Base-by-base conservation (phyloP, 192 early-diverging fungal genomes). In the Pilaira anomala region DNA sequence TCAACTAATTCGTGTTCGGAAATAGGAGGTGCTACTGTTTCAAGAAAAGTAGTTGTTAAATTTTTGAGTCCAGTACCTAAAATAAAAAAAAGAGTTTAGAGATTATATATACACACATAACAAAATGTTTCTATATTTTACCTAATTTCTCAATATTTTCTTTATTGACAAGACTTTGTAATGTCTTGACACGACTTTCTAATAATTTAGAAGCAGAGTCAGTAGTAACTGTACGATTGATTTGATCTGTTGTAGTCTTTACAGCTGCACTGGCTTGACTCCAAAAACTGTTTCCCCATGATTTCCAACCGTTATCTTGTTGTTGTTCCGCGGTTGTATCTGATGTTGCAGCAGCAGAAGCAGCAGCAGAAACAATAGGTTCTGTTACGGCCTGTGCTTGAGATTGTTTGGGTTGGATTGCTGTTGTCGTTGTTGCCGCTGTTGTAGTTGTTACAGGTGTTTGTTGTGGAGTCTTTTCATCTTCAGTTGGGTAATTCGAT, bases 81-180 rank as follows among this genome's bases (percentile, higher is more conserved):
- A 39, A 56, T 41, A 21, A 44, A 39, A 39, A 5, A 49, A 33
- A 26, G 11, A 36, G 11, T 25, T 30, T 22, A 8, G 22, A 28
- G 39, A 29, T 21, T 40, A 44, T 24, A 59, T 36, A 18, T 9
- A 26, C 12, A 42, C 41, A 63, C 13, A 58, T 26, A 58, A n/a
- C n/a, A n/a, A n/a, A n/a, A n/a, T n/a, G n/a, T n/a, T 25, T 2
- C 36, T 58, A 21, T 40, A 3, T 39, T 13, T 30, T 74, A 83
- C 81, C 76, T 62, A 85, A 71, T 62, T 85, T 85, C 45, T 76
- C 79, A 73, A 85, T 82, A 60, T 77, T 79, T 46, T 85, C 83
- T 9, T 78, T 80, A 56, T 77, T 85, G 0, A 85, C 80, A 39
- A 80, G 69, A 5, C 50, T 54, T 26, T 70, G 67, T 0, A 75